Conservation (phyloP, 768 basidiomycete genomes). For the Pisolithus sp. region DNA sequence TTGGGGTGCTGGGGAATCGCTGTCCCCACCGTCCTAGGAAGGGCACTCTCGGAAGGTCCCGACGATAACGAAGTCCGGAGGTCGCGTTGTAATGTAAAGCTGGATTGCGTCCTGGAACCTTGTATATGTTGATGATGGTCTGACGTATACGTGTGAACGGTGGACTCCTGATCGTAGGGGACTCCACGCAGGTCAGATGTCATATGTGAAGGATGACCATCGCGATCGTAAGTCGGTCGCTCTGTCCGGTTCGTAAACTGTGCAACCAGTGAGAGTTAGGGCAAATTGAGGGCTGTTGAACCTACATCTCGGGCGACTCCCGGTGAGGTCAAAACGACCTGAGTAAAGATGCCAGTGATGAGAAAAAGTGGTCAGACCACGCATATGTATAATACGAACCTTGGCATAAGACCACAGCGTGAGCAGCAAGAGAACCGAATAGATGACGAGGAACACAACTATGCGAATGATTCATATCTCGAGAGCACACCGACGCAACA, state of each 20-base stretch:
- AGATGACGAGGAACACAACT: conserved; percentile 68
- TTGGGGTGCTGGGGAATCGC: conserved; percentile 5
- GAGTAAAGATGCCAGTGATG: not conserved
- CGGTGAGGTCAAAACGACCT: conserved; percentile 64
- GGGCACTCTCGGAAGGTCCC: conserved; percentile 8
- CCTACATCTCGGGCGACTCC: conserved; percentile 64
- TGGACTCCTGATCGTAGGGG: conserved; percentile 21
- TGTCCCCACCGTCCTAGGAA: conserved; percentile 11
- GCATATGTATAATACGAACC: conserved; percentile 35
- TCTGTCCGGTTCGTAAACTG: conserved; percentile 21
- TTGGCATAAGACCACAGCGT: conserved; percentile 73
- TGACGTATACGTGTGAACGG: conserved; percentile 4
- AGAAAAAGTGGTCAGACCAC: not conserved
- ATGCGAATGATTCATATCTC: conserved; percentile 1
- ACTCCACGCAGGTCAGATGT: conserved; percentile 22
- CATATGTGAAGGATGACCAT: conserved; percentile 11
- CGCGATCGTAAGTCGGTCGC: conserved; percentile 15
- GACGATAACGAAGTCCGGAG: conserved; percentile 18
- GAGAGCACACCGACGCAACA: not conserved
- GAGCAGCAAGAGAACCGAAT: conserved; percentile 58
- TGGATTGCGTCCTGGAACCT: conserved; percentile 4
- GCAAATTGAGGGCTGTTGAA: not conserved
- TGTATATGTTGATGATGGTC: conserved; percentile 9
- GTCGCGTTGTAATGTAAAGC: not conserved
- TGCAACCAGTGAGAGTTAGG: not conserved